Conservation (phyloP, 768 basidiomycete species). For the Lentinula lateritia region DNA sequence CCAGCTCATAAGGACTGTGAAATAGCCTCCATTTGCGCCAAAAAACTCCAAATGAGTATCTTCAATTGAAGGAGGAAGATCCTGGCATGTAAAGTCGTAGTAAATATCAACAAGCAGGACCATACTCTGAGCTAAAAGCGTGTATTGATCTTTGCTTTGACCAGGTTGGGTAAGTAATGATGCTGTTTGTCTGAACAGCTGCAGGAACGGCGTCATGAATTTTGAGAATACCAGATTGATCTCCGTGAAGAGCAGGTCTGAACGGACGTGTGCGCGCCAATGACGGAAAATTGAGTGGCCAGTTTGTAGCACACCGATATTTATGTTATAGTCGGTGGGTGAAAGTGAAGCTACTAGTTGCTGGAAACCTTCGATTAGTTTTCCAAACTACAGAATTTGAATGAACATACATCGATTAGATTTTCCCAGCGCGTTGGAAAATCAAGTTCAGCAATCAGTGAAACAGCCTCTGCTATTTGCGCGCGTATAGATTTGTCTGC, state of each 20-base stretch:
- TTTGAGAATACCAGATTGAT: constrained; percentile 87
- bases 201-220: constrained; percentile 81
- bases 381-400: not conserved
- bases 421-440: constrained; percentile 87
- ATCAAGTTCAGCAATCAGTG: constrained; percentile 86
- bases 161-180: constrained; percentile 38
- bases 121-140: constrained; percentile 65
- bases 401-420: constrained; percentile 74
- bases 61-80: constrained; percentile 91
- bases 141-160: constrained; percentile 33
- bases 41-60: constrained; percentile 85
- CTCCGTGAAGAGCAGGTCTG: constrained; percentile 79
- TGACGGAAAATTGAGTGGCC: constrained; percentile 94
- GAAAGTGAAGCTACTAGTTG: constrained; percentile 88
- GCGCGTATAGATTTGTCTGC: constrained; percentile 69
- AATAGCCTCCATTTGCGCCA: constrained; percentile 58
- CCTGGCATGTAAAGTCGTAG: constrained; percentile 92
- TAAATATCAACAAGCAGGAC: constrained; percentile 80
- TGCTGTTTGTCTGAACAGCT: constrained; percentile 70
- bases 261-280: constrained; percentile 89
- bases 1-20: constrained; percentile 80
- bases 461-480: constrained; percentile 90
- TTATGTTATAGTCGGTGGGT: constrained; percentile 73
- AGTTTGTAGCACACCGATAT: constrained; percentile 87
- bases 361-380: constrained; percentile 31